Base-by-base conservation (phyloP, 2,329 filamentous ascomycete species). In the Drechslera avenae region DNA sequence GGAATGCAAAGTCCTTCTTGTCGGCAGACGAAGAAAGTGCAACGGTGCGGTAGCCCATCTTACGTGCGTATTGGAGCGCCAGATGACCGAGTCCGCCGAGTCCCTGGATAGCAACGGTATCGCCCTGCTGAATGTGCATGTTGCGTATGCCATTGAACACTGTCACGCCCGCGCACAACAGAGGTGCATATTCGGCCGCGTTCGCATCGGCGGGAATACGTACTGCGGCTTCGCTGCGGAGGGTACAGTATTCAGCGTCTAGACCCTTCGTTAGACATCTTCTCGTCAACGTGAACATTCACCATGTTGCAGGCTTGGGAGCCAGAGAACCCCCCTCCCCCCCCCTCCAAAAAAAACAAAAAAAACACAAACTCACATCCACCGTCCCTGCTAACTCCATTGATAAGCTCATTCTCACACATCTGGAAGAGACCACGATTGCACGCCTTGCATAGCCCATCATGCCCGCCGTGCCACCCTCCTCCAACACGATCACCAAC, bases 391-490 rank as follows among this genome's bases (percentile, higher is more conserved):
- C 76, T 83, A 4, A 88, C 79, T 10, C 89, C 89, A 67, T 90
- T 91, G 65, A 90, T 68, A 0, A 72, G 68, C 39, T 67, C 74
- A 57, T 86, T 83, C 17, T 83, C 78, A 72, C 89, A 92, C 73
- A 86, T 86, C 69, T 91, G 86, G 75, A 83, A 89, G 18, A 82
- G 69, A 1, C 83, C 84, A 13, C 83, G 79, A 47, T 81, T 80
- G 73, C 89, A 92, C 10, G 81, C 67, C 23, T 79, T 79, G 75
- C 89, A 92, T 1, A 74, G 75, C 2, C 73, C 72, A 62, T 87
- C 84, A 62, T 87, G 84, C 2, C 84, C 85, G 49, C 86, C 87
- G 63, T 89, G 86, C 86, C 87, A 90, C 1, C 81, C 72, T 0
- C 82, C 85, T 9, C 89, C 89, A 4, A 90, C 83, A 2, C 85